Conservation (phyloP, 2,329 filamentous ascomycete genomes). For the Elsinoe perseae region DNA sequence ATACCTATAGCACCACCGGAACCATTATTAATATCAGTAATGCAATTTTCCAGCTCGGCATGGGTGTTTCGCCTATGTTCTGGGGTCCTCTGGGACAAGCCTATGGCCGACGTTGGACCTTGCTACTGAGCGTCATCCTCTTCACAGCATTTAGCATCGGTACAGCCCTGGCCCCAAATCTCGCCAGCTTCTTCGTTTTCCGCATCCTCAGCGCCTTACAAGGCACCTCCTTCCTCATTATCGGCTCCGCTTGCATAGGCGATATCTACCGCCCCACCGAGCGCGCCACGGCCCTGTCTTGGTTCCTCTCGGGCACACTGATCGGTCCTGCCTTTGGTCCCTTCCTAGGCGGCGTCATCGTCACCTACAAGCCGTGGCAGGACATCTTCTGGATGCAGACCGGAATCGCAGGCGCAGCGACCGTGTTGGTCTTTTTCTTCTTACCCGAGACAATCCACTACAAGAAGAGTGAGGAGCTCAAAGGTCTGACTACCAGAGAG, state of each 20-base stretch:
- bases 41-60: slow-evolving; percentile 61
- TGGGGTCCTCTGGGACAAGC: slow-evolving; percentile 60
- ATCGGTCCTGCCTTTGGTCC: slow-evolving; percentile 64
- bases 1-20: slow-evolving; percentile 56
- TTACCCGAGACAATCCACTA: slow-evolving; percentile 67
- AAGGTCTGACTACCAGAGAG: slow-evolving; percentile 42
- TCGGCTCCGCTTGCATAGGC: slow-evolving; percentile 62
- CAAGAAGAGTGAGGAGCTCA: slow-evolving; percentile 54
- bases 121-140: slow-evolving; percentile 51
- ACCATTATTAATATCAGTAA: slow-evolving; percentile 67
- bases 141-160: slow-evolving; percentile 65
- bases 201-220: slow-evolving; percentile 66
- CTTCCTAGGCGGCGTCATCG: slow-evolving; percentile 67
- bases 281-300: slow-evolving; percentile 64
- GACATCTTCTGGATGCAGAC: slow-evolving; percentile 72
- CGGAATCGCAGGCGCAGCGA: slow-evolving; percentile 54
- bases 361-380: slow-evolving; percentile 65
- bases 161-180: slow-evolving; percentile 62
- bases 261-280: slow-evolving; percentile 50
- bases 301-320: slow-evolving; percentile 63
- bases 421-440: slow-evolving; percentile 54
- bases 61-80: slow-evolving; percentile 62
- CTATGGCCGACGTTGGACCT: slow-evolving; percentile 43
- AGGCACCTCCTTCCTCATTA: slow-evolving; percentile 65
- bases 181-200: slow-evolving; percentile 65